Evolutionary conservation across 2,329 filamentous ascomycete species (phyloP).

Genomic region (Neurospora sp.): DNA sequence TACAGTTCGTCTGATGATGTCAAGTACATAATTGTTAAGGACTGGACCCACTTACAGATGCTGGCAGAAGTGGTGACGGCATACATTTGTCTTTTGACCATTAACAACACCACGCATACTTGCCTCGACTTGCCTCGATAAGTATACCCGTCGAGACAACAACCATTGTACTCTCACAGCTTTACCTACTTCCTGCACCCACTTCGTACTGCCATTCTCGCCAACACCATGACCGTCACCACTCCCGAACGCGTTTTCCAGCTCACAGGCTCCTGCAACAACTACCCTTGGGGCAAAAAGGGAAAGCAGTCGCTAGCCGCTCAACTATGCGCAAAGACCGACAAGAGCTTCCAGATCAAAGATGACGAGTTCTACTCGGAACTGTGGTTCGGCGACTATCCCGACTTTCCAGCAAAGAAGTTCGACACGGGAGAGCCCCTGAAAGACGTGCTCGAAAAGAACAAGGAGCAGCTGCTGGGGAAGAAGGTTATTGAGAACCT

Average conservation of each 20-base stretch:
- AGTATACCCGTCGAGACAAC: background rate
- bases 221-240: conserved; percentile 6
- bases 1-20: background rate
- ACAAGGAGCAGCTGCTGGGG: conserved; percentile 55
- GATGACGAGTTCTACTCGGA: conserved; percentile 52
- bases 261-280: conserved; percentile 39
- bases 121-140: background rate
- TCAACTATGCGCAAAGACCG: conserved; percentile 53
- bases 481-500: conserved; percentile 50
- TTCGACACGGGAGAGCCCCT: conserved; percentile 54
- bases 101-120: background rate
- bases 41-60: background rate
- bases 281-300: conserved; percentile 63
- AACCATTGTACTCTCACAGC: too few relatives aligned
- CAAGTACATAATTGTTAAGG: background rate
- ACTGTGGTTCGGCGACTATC: conserved; percentile 75
- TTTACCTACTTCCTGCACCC: background rate
- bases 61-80: conserved; percentile 4
- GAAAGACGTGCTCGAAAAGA: conserved; percentile 50
- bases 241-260: conserved; percentile 29
- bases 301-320: conserved; percentile 58
- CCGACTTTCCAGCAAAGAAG: conserved; percentile 56
- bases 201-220: background rate
- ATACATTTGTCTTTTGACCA: background rate
- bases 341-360: conserved; percentile 53